Evolutionary conservation across 169 alveolate species (phyloP).

Genomic region (Cryptosporidium viatorum): DNA sequence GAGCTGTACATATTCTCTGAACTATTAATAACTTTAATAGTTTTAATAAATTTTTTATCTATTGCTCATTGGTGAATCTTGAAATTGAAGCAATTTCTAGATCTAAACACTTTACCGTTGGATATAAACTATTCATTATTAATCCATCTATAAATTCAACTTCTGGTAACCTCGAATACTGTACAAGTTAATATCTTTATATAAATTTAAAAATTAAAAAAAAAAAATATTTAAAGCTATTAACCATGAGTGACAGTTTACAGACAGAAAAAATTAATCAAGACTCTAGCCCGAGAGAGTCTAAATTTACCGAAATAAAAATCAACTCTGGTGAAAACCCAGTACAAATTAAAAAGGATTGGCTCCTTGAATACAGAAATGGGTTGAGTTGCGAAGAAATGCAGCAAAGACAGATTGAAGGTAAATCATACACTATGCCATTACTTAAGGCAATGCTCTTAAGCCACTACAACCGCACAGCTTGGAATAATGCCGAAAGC

Average conservation of each 20-base stretch:
- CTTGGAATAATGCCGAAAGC: conserved; percentile 73
- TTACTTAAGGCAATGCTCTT: conserved; percentile 65
- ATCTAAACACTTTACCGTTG: not conserved
- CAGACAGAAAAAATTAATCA: conserved; percentile 6
- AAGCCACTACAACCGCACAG: conserved; percentile 69
- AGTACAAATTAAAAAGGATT: conserved; percentile 57
- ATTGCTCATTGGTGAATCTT: not conserved
- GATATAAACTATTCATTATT: not conserved
- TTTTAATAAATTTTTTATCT: not conserved
- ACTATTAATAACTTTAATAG: not conserved
- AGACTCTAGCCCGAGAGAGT: conserved; percentile 25
- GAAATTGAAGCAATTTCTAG: not conserved
- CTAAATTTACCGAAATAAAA: conserved; percentile 35
- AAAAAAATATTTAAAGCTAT: conserved; percentile 1
- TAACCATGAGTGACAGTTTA: conserved; percentile 36
- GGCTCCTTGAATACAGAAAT: conserved; percentile 61
- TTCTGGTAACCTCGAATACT: not conserved
- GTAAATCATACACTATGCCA: conserved; percentile 67
- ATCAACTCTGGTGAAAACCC: conserved; percentile 54
- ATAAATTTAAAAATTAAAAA: not conserved
- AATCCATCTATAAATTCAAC: not conserved
- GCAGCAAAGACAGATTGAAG: conserved; percentile 64
- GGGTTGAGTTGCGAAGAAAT: conserved; percentile 61
- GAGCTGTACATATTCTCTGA: not conserved
- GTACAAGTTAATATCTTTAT: not conserved